Evolutionary conservation across 2,329 filamentous ascomycete genomes (phyloP).

Genomic region (Corynespora cassiicola): DNA sequence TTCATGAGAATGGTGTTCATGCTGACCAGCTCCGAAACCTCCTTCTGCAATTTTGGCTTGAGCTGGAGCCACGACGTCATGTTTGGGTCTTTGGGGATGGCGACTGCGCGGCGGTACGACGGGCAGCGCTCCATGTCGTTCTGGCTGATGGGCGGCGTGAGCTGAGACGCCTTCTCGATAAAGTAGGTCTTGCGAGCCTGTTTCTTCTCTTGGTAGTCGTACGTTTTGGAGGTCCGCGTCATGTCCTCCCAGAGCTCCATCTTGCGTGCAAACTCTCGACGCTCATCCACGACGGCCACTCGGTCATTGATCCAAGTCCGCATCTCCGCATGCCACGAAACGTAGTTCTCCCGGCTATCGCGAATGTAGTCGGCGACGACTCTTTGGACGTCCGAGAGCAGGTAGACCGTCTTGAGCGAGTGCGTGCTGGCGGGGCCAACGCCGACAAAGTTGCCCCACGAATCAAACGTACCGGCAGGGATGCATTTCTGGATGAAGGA

Average conservation of each 20-base stretch:
- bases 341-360: conserved; percentile 20
- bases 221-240: conserved; percentile 33
- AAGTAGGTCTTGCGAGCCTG: conserved; percentile 43
- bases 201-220: conserved; percentile 40
- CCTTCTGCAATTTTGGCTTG: conserved; percentile 44
- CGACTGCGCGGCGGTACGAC: conserved; percentile 46
- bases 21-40: conserved; percentile 34
- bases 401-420: conserved; percentile 40
- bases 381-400: conserved; percentile 34
- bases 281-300: conserved; percentile 33
- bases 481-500: conserved; percentile 36
- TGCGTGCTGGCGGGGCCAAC: conserved; percentile 42
- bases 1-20: no score
- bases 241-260: conserved; percentile 47
- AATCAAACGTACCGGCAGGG: conserved; percentile 43
- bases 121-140: conserved; percentile 45
- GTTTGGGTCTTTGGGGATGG: conserved; percentile 47
- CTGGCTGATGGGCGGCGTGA: conserved; percentile 44
- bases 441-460: conserved; percentile 47
- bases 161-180: conserved; percentile 41
- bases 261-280: conserved; percentile 39
- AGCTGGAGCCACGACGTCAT: conserved; percentile 44
- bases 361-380: conserved; percentile 31
- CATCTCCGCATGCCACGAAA: conserved; percentile 26
- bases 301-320: conserved; percentile 30